Base-by-base conservation (phyloP, 2,329 filamentous ascomycete genomes). In the Fusarium chaquense region DNA sequence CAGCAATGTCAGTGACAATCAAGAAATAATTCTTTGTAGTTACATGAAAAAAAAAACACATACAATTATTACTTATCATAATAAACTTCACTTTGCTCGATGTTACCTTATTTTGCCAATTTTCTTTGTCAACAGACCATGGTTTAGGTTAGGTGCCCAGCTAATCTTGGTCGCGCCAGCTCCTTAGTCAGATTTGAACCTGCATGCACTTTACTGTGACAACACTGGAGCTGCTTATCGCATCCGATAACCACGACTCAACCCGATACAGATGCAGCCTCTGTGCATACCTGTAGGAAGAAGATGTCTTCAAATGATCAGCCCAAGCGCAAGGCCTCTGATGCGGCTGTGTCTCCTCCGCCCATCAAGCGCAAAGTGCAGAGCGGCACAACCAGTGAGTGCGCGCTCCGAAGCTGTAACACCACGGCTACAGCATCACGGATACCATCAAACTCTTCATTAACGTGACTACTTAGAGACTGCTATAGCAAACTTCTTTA, bases 401-500 rank as follows among this genome's bases (percentile, higher is more conserved):
- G 41, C 36, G 43, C 46, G 18, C 22, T 16, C 33, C 30, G 59
- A 28, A 18, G 40, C 36, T 20, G 7, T 24, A 11, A 18, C 24
- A 54, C 11, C 20, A 22, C 41, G 16, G 30, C 70, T 49, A 9
- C 24, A 12, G 18, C 32, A 8, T 4, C 22, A 18, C 18, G 12
- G 18, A 28, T 3, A 40, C 1, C 1, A 20, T 20, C 28, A 33
- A 51, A 8, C 18, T 18, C 24, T 20, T 3, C 9, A 6, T 7
- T 77, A 59, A 77, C 54, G 11, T 38, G 36, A 50, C 35, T 65
- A 28, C 13, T 6, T 69, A 93, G 91, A 89, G 77, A 88, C 81
- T 63, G 89, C 91, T 2, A 89, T 97, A 2, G 87, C 92, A 22
- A 93, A 87, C 56, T 98, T 98, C 83, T 98, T 98, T 80, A 97